Conservation (phyloP, 495 filamentous ascomycete species). For the Delitschia confertaspora region DNA sequence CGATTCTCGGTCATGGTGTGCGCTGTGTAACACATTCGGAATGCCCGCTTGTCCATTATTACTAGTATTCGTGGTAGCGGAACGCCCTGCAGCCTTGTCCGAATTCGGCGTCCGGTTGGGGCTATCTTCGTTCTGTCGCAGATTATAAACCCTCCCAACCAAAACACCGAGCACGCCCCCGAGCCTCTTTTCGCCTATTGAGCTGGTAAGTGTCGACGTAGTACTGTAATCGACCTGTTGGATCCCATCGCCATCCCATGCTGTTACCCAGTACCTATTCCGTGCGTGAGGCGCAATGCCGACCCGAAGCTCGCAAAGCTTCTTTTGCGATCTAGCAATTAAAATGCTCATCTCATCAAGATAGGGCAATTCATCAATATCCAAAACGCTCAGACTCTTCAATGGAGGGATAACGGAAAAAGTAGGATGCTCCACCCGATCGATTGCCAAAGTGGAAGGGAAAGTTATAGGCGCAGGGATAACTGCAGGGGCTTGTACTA, state of each 20-base stretch:
- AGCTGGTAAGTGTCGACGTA: conserved; percentile 24
- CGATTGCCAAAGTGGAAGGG: conserved; percentile 34
- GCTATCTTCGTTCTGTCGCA: conserved; percentile 38
- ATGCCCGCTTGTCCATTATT: neutral
- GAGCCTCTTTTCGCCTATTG: conserved; percentile 36
- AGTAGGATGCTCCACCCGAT: conserved; percentile 70
- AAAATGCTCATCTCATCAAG: conserved; percentile 81
- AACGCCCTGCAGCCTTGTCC: conserved; percentile 1
- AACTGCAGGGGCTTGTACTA: conserved; percentile 15
- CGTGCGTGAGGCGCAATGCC: conserved; percentile 60
- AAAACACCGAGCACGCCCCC: conserved; percentile 72
- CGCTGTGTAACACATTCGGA: too few species aligned
- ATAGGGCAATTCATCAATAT: conserved; percentile 83
- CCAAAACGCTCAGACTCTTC: conserved; percentile 70
- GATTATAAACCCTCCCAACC: conserved; percentile 55
- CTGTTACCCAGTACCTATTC: conserved; percentile 48
- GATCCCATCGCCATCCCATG: conserved; percentile 50
- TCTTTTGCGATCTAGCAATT: conserved; percentile 60
- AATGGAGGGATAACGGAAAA: conserved; percentile 78
- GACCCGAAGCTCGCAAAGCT: conserved; percentile 66
- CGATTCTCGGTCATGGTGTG: conserved; percentile 12
- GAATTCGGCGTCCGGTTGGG: conserved; percentile 1
- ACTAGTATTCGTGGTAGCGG: neutral
- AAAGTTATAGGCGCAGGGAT: conserved; percentile 19
- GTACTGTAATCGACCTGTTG: conserved; percentile 50